These are phyloP conservation scores for Termitomyces sp. DNA, from an alignment of 768 basidiomycete species.

Conservation along the genomic window DNA sequence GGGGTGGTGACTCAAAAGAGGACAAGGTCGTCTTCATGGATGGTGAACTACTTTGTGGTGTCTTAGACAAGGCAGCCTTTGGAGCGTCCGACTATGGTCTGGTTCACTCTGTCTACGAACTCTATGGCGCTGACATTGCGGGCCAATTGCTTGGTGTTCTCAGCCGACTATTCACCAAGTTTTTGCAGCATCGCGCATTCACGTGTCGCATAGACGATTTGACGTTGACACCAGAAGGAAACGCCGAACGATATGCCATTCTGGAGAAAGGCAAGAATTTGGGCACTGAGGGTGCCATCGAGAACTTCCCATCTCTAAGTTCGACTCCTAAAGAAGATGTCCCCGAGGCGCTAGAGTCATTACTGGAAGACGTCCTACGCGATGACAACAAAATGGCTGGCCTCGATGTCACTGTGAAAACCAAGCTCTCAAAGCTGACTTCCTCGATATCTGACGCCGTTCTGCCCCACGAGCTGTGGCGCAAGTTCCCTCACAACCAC, in stretches of 20 bases:
- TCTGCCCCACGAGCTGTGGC: slow-evolving; percentile 81
- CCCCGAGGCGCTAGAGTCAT: slow-evolving; percentile 47
- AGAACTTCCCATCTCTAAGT: slow-evolving; percentile 78
- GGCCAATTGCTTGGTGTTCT: slow-evolving; percentile 91
- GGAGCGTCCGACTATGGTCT: slow-evolving; percentile 95
- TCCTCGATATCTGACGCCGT: slow-evolving; percentile 85
- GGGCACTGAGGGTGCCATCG: slow-evolving; percentile 85
- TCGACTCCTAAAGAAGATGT: slow-evolving; percentile 48
- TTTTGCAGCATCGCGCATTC: slow-evolving; percentile 94
- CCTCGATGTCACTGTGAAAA: slow-evolving; percentile 89
- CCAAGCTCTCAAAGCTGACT: slow-evolving; percentile 79
- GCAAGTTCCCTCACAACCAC: slow-evolving; percentile 96
- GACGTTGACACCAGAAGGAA: slow-evolving; percentile 78
- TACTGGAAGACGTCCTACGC: slow-evolving; percentile 88
- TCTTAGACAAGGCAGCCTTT: slow-evolving; percentile 96
- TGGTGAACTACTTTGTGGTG: slow-evolving; percentile 89
- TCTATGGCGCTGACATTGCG: slow-evolving; percentile 87
- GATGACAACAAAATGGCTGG: slow-evolving; percentile 98
- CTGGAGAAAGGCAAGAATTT: slow-evolving; percentile 62
- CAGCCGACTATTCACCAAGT: slow-evolving; percentile 94
- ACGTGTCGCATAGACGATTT: slow-evolving; percentile 99
- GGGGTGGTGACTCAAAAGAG: slow-evolving; percentile 79
- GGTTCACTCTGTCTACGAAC: slow-evolving; percentile 93
- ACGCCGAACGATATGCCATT: slow-evolving; percentile 62
- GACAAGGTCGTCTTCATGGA: slow-evolving; percentile 87